Percentiles rank a stretch among this genome's conserved stretches.
phyloP scores from a whole-genome alignment of 2,329 filamentous ascomycete genomes.

The Colletotrichum somersetense region DNA sequence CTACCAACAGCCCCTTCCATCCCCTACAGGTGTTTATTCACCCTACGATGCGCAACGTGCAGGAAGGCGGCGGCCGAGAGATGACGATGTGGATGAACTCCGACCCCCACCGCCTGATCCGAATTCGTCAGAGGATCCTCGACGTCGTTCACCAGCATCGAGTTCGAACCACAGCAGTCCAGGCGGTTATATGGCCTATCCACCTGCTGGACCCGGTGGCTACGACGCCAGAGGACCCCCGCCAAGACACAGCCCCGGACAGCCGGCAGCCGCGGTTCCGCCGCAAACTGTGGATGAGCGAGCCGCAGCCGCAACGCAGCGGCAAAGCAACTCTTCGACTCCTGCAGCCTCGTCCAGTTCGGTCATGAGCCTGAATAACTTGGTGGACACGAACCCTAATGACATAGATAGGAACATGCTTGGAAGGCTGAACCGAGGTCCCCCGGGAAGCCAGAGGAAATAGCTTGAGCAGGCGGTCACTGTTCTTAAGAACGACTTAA shows the following conservation, averaged over 20 bases:
- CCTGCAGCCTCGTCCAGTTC: constrained; percentile 49
- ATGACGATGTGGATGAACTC: constrained; percentile 58
- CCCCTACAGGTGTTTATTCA: constrained; percentile 59
- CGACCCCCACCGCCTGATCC: constrained; percentile 60
- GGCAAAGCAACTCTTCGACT: constrained; percentile 51
- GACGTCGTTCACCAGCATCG: constrained; percentile 64
- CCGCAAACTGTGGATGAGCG: constrained; percentile 50
- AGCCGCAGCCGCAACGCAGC: constrained; percentile 54
- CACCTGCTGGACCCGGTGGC: constrained; percentile 18
- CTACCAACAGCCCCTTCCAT: constrained; percentile 58
- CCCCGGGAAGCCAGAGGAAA: constrained; percentile 35
- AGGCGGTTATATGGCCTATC: constrained; percentile 47
- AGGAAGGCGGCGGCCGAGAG: constrained; percentile 53
- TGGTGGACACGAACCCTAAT: constrained; percentile 58
- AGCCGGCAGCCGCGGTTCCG: constrained; percentile 53
- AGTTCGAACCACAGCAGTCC: constrained; percentile 63
- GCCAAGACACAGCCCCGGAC: constrained; percentile 54
- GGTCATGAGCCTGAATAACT: constrained; percentile 66
- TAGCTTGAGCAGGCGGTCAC: constrained; percentile 7
- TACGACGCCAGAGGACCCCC: constrained; percentile 43
- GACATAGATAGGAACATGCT: constrained; percentile 70
- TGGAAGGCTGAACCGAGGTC: constrained; percentile 59
- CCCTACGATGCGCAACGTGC: constrained; percentile 54
- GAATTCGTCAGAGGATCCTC: constrained; percentile 61
- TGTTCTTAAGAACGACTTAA: neutral